phyloP scores from a whole-genome alignment of 805 yeast species.

The Schwanniomyces pseudopolymorphus region DNA sequence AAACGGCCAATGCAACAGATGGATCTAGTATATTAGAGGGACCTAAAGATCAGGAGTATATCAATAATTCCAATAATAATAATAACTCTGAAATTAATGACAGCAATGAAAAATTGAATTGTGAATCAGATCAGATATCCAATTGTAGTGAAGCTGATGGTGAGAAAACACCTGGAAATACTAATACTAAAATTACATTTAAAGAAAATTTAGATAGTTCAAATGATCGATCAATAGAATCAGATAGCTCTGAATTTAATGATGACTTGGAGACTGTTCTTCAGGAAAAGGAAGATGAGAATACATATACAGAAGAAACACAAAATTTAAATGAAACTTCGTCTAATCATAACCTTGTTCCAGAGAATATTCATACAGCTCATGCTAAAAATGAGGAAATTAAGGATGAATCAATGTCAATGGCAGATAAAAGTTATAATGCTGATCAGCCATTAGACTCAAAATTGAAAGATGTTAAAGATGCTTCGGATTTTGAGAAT shows the following conservation, averaged over 20 bases:
- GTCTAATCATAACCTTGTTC: neutral
- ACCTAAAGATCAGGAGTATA: neutral
- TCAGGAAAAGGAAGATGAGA: constrained; percentile 21
- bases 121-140: constrained; percentile 3
- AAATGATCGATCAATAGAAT: constrained; percentile 12
- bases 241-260: constrained; percentile 20
- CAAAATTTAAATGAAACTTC: neutral
- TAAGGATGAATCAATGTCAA: neutral
- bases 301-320: neutral
- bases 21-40: neutral
- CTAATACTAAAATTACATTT: constrained; percentile 26
- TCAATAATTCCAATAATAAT: neutral
- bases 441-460: no score
- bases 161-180: constrained; percentile 32
- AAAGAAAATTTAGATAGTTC: constrained; percentile 23
- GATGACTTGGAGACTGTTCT: constrained; percentile 32
- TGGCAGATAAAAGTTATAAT: neutral
- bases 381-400: neutral
- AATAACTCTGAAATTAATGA: neutral
- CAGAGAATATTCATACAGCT: neutral
- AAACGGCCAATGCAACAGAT: neutral
- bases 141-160: constrained; percentile 20
- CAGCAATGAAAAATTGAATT: constrained; percentile 1
- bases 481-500: no score
- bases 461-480: no score